Conservation (phyloP, 768 basidiomycete genomes). For the Suillus clintonianus region DNA sequence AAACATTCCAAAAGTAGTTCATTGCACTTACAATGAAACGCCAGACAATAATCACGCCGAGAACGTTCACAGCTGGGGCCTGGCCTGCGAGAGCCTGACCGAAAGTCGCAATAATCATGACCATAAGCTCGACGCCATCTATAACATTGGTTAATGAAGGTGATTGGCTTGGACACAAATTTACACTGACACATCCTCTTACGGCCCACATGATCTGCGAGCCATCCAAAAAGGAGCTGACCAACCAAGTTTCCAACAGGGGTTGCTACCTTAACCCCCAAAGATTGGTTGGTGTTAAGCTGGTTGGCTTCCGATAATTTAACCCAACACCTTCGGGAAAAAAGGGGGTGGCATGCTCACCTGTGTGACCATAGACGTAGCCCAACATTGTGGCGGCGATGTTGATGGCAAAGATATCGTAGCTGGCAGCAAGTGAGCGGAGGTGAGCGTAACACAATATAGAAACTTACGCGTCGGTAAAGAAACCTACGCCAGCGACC, state of each 20-base stretch:
- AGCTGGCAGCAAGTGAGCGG: constrained; percentile 26
- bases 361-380: constrained; percentile 63
- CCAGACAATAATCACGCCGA: constrained; percentile 82
- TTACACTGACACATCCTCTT: constrained; percentile 74
- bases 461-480: constrained; percentile 74
- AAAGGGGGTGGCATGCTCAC: background rate
- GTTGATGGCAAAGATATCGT: constrained; percentile 90
- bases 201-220: constrained; percentile 75
- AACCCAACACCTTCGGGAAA: background rate
- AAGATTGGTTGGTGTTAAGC: constrained; percentile 59
- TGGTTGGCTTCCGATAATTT: constrained; percentile 16
- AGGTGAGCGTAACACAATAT: background rate
- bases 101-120: constrained; percentile 81
- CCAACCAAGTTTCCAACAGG: constrained; percentile 77
- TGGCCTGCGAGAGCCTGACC: constrained; percentile 76
- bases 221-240: constrained; percentile 78
- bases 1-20: background rate
- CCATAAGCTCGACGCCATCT: constrained; percentile 64
- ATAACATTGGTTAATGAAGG: background rate
- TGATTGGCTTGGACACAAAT: background rate
- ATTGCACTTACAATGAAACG: constrained; percentile 60
- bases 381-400: constrained; percentile 84
- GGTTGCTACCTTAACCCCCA: constrained; percentile 77
- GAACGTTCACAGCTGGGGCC: constrained; percentile 66
- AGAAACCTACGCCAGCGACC: constrained; percentile 83